Evolutionary conservation across 2,329 filamentous ascomycete species (phyloP).

Genomic region (Cryoendolithus antarcticus): DNA sequence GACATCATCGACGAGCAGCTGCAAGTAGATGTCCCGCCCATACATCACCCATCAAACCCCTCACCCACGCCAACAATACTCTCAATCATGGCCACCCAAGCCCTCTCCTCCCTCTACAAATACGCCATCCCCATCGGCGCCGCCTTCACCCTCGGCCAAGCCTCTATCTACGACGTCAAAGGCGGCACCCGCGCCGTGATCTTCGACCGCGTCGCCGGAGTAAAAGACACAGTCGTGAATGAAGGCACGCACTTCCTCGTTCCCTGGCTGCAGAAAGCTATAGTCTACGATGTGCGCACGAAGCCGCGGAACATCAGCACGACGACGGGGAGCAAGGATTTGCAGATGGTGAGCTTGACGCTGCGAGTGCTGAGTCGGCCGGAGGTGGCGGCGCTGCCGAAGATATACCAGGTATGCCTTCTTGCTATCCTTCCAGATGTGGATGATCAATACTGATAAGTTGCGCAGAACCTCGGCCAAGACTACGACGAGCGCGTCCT

Average conservation of each 20-base stretch:
- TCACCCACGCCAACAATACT: background rate
- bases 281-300: constrained; percentile 94
- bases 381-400: constrained; percentile 81
- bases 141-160: constrained; percentile 55
- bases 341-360: constrained; percentile 99
- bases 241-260: constrained; percentile 96
- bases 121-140: constrained; percentile 62
- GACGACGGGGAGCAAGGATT: constrained; percentile 93
- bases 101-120: constrained; percentile 51
- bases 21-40: background rate
- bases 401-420: constrained; percentile 55
- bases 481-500: constrained; percentile 74
- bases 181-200: constrained; percentile 92
- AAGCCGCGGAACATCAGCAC: constrained; percentile 96
- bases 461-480: constrained; percentile 71
- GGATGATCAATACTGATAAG: background rate
- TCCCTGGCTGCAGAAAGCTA: constrained; percentile 88
- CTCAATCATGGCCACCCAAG: constrained; percentile 28
- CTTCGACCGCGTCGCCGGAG: constrained; percentile 85
- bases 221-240: constrained; percentile 83
- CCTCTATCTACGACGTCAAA: constrained; percentile 92
- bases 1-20: constrained; percentile 8
- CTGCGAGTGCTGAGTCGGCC: constrained; percentile 89
- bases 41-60: background rate
- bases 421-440: no score